Conservation (phyloP, 805 yeast species). For the Starmerella stigmatis region DNA sequence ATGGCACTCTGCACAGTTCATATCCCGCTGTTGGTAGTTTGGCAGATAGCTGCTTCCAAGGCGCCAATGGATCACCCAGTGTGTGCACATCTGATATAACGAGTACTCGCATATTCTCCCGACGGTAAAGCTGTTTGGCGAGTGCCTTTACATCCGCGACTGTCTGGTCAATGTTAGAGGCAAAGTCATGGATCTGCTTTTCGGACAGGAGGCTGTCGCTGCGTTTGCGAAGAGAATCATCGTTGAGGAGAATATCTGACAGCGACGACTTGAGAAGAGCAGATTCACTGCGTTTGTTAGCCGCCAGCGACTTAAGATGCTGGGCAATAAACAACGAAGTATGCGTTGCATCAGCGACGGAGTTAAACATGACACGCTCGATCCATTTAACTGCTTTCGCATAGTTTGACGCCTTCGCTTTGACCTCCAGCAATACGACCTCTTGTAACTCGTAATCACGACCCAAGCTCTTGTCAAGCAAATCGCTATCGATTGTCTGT, state of each 20-base stretch:
- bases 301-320: constrained; percentile 49
- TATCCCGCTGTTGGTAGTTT: background rate
- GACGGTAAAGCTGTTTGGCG: constrained; percentile 42
- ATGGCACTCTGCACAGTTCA: constrained; percentile 27
- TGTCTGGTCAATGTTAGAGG: constrained; percentile 37
- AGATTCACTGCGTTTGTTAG: constrained; percentile 51
- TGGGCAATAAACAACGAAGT: constrained; percentile 56
- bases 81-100: constrained; percentile 57
- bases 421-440: constrained; percentile 48
- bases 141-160: constrained; percentile 42
- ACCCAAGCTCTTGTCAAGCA: constrained; percentile 44
- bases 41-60: constrained; percentile 40
- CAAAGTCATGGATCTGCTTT: constrained; percentile 44
- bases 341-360: constrained; percentile 63
- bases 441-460: constrained; percentile 60
- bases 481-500: constrained; percentile 58
- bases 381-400: constrained; percentile 67
- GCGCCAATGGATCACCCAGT: constrained; percentile 28
- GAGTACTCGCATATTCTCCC: constrained; percentile 53
- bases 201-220: constrained; percentile 60
- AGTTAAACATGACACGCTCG: constrained; percentile 48
- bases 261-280: constrained; percentile 57
- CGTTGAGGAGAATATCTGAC: constrained; percentile 42
- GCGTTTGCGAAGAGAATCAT: constrained; percentile 55
- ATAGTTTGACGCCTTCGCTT: constrained; percentile 55